phyloP scores from a whole-genome alignment of 2,329 filamentous ascomycete genomes.

The Anthostomella pinea region DNA sequence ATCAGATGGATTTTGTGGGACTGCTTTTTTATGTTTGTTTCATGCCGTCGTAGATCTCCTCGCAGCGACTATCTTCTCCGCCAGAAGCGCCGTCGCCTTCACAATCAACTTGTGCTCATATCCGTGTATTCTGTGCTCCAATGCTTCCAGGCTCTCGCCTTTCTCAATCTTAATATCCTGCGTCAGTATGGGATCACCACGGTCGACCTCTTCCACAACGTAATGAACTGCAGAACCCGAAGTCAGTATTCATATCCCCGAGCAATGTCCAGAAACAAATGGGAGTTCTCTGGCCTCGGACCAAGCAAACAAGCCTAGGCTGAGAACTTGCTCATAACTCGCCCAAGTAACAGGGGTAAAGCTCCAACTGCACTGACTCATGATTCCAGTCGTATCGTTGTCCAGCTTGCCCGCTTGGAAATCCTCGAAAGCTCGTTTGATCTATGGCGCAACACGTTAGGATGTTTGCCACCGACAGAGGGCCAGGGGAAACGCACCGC shows the following conservation, averaged over 20 bases:
- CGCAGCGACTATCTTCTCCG: constrained; percentile 21
- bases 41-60: constrained; percentile 18
- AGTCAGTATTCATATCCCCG: no score
- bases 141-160: constrained; percentile 53
- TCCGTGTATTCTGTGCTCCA: constrained; percentile 63
- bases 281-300: no score
- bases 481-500: constrained; percentile 42
- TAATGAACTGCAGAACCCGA: constrained; percentile 57
- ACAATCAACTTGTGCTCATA: constrained; percentile 68
- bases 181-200: constrained; percentile 62
- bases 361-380: constrained; percentile 41
- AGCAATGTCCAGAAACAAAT: no score
- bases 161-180: constrained; percentile 57
- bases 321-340: no score
- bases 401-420: constrained; percentile 55
- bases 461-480: no score
- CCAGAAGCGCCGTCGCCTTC: constrained; percentile 50
- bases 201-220: constrained; percentile 67
- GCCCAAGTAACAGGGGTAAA: not conserved
- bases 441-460: no score
- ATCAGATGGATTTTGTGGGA: not conserved
- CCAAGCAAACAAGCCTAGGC: no score
- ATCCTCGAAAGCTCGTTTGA: constrained; percentile 64
- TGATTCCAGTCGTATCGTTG: constrained; percentile 65
- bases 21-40: not conserved